Base-by-base conservation (phyloP, 345 rosid species). In the Angophora floribunda region DNA sequence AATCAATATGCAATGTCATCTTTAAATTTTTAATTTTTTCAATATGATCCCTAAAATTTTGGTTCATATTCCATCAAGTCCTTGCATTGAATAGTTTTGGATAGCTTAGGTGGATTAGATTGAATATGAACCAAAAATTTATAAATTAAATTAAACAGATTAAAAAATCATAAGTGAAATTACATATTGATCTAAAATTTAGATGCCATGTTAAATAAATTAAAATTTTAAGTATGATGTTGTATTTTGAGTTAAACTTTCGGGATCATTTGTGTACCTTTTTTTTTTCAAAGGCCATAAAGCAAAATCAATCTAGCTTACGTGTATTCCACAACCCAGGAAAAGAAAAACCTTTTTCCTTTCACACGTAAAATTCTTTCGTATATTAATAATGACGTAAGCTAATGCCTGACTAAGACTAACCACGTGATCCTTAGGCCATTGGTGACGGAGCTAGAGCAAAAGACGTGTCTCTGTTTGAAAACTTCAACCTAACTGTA, bases 151-250 rank as follows among this genome's bases (percentile, higher is more conserved):
- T 36, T 36, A 4, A 36, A 4, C 41, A 36, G 4, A 36, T 65
- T 14, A 14, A 30, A 65, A n/a, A 1, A n/a, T 65, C 4, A 30
- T n/a, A 0, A 3, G n/a, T 1, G 9, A 30, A 0, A 30, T 65
- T 65, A 2, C 14, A 65, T 0, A 65, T 7, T 65, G 17, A 13
- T 14, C 7, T n/a, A 63, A 63, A 63, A 7, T 63, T 28, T 28
- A 63, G 6, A 0, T 4, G 6, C 1, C 4, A 13, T 14, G 3
- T n/a, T 63, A 7, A n/a, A n/a, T 1, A 63, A 13, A 63, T n/a
- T n/a, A 6, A n/a, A 63, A n/a, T 5, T n/a, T 63, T 13, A 63
- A 15, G 8, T 6, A n/a, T 2, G 6, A 1, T 6, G 6, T 63
- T 63, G 9, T 4, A 63, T 63, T 36, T 36, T 36, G 41, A 36